Percentiles rank a stretch among this genome's conserved stretches.
Conservation (phyloP, 305 asterid genomes). For the Fraxinus ornus region DNA sequence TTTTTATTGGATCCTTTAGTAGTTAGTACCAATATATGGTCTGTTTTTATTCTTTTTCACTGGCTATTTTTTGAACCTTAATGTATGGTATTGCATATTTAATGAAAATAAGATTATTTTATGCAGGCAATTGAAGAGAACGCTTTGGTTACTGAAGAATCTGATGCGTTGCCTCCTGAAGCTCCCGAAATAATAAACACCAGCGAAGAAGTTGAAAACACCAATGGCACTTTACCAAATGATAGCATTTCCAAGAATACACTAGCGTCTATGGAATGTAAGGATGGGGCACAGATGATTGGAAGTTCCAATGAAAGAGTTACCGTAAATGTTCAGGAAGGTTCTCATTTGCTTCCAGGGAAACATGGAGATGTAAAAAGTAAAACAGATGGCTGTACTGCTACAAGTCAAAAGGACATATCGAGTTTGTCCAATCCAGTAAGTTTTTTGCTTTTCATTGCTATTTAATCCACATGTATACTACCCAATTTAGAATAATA, state of each 20-base stretch:
- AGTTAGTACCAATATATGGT: background rate
- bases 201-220: conserved; percentile 29
- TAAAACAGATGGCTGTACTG: conserved; percentile 21
- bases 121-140: conserved; percentile 54
- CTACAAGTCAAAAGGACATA: conserved; percentile 10
- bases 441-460: conserved; percentile 14
- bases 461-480: conserved; percentile 10
- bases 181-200: conserved; percentile 37
- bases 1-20: background rate
- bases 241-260: conserved; percentile 25
- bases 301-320: conserved; percentile 22
- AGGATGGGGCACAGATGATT: conserved; percentile 18
- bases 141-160: conserved; percentile 39
- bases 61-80: background rate
- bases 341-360: conserved; percentile 19
- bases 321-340: conserved; percentile 10
- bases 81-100: conserved; percentile 2
- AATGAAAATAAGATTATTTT: conserved; percentile 16
- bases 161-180: conserved; percentile 47
- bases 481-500: background rate
- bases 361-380: conserved; percentile 27
- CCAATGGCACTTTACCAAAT: conserved; percentile 24
- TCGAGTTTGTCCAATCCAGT: conserved; percentile 30
- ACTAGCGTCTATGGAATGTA: conserved; percentile 8
- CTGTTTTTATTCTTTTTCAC: conserved; percentile 3